phyloP scores from a whole-genome alignment of 116 monocot genomes.

The Papilionanthe hybrid region DNA sequence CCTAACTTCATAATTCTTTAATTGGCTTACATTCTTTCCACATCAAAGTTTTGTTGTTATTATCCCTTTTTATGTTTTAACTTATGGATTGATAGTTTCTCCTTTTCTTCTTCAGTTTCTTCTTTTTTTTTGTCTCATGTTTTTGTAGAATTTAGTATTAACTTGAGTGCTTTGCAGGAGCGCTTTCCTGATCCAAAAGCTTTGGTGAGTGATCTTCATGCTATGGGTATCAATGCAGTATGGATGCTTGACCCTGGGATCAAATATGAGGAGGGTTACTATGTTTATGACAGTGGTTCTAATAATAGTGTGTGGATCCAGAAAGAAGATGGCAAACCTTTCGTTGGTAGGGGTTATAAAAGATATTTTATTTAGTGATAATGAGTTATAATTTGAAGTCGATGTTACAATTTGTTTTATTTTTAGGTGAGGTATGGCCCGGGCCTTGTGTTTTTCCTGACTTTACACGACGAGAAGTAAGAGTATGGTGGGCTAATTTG shows the following conservation, averaged over 20 bases:
- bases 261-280: constrained; percentile 79
- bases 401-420: neutral
- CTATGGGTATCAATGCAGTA: constrained; percentile 75
- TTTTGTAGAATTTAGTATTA: neutral
- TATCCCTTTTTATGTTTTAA: neutral
- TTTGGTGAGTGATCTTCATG: constrained; percentile 71
- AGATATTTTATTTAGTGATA: constrained; percentile 3
- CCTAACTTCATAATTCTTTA: neutral
- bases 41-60: neutral
- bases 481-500: constrained; percentile 86
- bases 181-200: constrained; percentile 88
- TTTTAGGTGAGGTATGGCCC: constrained; percentile 90
- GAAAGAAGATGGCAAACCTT: constrained; percentile 69
- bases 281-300: constrained; percentile 87
- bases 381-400: neutral
- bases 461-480: constrained; percentile 60
- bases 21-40: neutral
- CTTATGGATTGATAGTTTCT: neutral
- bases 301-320: constrained; percentile 71
- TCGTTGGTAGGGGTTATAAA: constrained; percentile 54
- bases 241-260: constrained; percentile 99
- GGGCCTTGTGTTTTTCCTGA: constrained; percentile 98
- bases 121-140: neutral
- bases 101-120: neutral
- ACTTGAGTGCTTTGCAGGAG: constrained; percentile 39